Evolutionary conservation across 202 grass and related monocot genomes (phyloP), one percentile per base, ranked within the genome.

Genomic region (Brachypodium distachyon): DNA sequence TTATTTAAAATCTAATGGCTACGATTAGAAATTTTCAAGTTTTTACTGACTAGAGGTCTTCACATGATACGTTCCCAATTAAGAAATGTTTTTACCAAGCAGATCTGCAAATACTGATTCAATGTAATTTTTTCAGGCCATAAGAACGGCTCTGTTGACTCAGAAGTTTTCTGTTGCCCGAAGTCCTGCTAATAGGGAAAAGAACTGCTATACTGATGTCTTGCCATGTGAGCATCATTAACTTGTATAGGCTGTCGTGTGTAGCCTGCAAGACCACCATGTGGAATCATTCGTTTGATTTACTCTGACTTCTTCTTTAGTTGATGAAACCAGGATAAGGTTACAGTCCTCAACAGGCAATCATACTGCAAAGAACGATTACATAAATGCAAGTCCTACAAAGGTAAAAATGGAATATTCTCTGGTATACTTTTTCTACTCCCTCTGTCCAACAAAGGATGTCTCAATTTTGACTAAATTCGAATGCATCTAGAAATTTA

Each of bases 321-420:
- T 80, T 90, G 89, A 98, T 32, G 14, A 72, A 63, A 87, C 74
- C 34, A 82, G 91, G 54, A 81, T 98, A 39, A 12, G 23, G 51
- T 50, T 98, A 31, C 10, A 76, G 74, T 64, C 61, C 36, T 64
- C 73, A 40, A 53, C 76, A 42, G 76, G 50, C 13, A 67, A 63
- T 33, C 77, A 40, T 34, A 56, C 79, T 32, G 68, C 39, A 74
- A 72, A 68, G 18, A 87, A 88, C n/a, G 87, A 70, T 62, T 99
- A 92, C 80, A 95, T 99, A 63, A 98, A 98, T 76, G 96, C 96
- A 60, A 98, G 91, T 77, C 77, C 61, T 87, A 46, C 95, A 95
- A 52, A 66, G 82, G 96, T 98, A 85, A 77, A 27, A 12, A 57
- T 61, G 48, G 22, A 27, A 0, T 29, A 27, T 33, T 78, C 43